phyloP scores from a whole-genome alignment of 257 asterid species.

The Schizonepeta tenuifolia region DNA sequence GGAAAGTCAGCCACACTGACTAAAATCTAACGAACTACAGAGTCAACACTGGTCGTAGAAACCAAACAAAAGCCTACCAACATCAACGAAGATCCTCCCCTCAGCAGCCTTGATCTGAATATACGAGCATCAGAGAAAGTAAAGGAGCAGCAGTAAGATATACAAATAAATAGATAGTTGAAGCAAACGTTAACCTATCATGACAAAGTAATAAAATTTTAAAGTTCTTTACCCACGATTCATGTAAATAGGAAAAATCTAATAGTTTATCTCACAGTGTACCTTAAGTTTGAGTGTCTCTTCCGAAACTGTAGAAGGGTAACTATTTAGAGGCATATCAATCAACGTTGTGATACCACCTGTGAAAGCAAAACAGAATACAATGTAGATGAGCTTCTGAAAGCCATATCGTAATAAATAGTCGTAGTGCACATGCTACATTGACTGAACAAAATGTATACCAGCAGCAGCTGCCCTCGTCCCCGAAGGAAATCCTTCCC shows the following conservation, averaged over 20 bases:
- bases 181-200: not conserved
- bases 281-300: slow-evolving; percentile 91
- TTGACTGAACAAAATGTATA: slow-evolving; percentile 30
- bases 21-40: slow-evolving; percentile 19
- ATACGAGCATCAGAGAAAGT: slow-evolving; percentile 15
- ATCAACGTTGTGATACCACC: slow-evolving; percentile 95
- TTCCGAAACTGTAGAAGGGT: slow-evolving; percentile 87
- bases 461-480: slow-evolving; percentile 99
- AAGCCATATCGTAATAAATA: not conserved
- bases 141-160: slow-evolving; percentile 11
- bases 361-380: slow-evolving; percentile 35
- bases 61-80: slow-evolving; percentile 60
- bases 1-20: slow-evolving; percentile 13
- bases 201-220: not conserved
- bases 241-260: slow-evolving; percentile 4
- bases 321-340: slow-evolving; percentile 95
- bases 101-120: slow-evolving; percentile 75
- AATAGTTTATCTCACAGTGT: slow-evolving; percentile 1
- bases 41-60: slow-evolving; percentile 7
- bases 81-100: slow-evolving; percentile 86
- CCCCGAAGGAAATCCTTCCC: slow-evolving; percentile 99
- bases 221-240: not conserved
- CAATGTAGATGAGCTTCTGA: not conserved
- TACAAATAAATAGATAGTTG: not conserved
- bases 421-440: not conserved